Conservation (phyloP, 2,329 filamentous ascomycete genomes). For the Neonectria coccinea region DNA sequence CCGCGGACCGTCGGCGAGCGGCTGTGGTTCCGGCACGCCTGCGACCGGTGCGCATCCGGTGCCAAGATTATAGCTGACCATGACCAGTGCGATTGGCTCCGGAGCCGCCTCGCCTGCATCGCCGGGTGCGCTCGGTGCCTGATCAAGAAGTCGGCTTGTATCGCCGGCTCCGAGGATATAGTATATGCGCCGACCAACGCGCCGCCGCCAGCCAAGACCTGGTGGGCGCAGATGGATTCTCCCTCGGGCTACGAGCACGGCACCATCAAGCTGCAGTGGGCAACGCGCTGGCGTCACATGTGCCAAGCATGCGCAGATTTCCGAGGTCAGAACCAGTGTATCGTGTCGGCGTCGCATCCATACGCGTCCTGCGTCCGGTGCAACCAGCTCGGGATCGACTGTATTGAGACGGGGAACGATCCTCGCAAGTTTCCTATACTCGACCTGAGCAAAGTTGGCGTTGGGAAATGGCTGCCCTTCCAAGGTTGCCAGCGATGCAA, state of each 20-base stretch:
- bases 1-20: background rate
- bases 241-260: background rate
- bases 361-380: constrained; percentile 40
- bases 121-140: constrained; percentile 22
- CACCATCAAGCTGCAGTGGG: constrained; percentile 17
- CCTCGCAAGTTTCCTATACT: constrained; percentile 40
- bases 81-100: constrained; percentile 31
- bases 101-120: constrained; percentile 26
- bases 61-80: background rate
- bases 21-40: constrained; percentile 37
- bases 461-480: constrained; percentile 46
- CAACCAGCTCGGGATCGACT: constrained; percentile 48
- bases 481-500: constrained; percentile 43
- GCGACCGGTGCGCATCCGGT: constrained; percentile 30
- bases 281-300: constrained; percentile 24
- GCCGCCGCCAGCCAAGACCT: background rate
- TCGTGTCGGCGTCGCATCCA: constrained; percentile 14
- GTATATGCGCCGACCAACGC: constrained; percentile 3
- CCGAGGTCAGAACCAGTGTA: constrained; percentile 24
- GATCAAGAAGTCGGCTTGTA: background rate
- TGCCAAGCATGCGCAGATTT: constrained; percentile 25
- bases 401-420: constrained; percentile 21
- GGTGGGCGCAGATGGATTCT: background rate
- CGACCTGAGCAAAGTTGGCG: constrained; percentile 49
- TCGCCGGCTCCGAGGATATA: constrained; percentile 21